phyloP scores from a whole-genome alignment of 352 stramenopile genomes.

The Phytophthora multivora region DNA sequence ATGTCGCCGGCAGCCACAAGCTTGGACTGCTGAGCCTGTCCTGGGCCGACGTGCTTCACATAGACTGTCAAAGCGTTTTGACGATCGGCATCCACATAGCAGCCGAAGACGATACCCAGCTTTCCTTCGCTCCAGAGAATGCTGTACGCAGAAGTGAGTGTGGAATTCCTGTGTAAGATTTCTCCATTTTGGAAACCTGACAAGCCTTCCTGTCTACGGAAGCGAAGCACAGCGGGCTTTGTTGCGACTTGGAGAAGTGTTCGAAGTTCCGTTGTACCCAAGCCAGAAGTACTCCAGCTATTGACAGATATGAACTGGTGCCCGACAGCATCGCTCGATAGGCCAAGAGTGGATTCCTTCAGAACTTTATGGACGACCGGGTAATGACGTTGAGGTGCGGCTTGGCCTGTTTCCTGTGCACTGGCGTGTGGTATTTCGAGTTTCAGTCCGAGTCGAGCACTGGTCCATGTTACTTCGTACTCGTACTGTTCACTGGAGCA shows the following conservation, averaged over 20 bases:
- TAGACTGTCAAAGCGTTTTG: constrained; percentile 43
- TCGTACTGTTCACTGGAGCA: constrained; percentile 16
- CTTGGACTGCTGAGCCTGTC: constrained; percentile 38
- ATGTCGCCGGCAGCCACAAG: constrained; percentile 46
- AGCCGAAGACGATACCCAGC: constrained; percentile 52
- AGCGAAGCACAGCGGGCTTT: constrained; percentile 45
- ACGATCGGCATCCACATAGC: constrained; percentile 41
- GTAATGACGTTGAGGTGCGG: constrained; percentile 8
- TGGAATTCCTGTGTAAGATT: not conserved
- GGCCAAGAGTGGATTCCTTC: constrained; percentile 38
- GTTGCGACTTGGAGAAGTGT: constrained; percentile 36
- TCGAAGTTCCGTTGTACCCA: constrained; percentile 32
- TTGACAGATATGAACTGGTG: constrained; percentile 50
- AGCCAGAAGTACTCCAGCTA: constrained; percentile 27
- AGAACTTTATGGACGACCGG: constrained; percentile 38
- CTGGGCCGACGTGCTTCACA: constrained; percentile 44
- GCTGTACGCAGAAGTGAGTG: constrained; percentile 35
- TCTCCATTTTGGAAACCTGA: constrained; percentile 25
- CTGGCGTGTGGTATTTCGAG: constrained; percentile 25
- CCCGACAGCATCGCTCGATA: constrained; percentile 37
- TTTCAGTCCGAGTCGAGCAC: constrained; percentile 30
- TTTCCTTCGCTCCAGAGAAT: constrained; percentile 45
- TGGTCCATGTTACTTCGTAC: constrained; percentile 39
- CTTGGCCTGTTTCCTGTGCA: not conserved
- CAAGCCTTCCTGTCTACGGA: constrained; percentile 21